Evolutionary conservation across 1,139 yeast species (phyloP).

Genomic region (Yamadazyma triangularis): DNA sequence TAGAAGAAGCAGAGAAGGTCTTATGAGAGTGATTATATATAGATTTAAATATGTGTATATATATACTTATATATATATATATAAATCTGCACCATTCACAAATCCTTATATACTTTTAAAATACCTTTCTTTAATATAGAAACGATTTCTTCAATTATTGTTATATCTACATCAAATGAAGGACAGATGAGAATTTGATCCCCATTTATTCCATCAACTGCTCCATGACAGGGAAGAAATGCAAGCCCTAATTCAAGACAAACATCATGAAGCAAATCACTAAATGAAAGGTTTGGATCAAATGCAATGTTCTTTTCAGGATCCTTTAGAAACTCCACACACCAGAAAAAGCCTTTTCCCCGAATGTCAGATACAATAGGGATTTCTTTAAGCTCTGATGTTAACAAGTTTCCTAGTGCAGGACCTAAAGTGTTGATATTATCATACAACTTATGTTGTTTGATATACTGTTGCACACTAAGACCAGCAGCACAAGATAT

Average conservation of each 20-base stretch:
- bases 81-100: too few species aligned
- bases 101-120: too few species aligned
- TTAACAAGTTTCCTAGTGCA: conserved; percentile 38
- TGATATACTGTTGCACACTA: conserved; percentile 49
- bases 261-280: conserved; percentile 25
- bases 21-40: too few species aligned
- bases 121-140: too few species aligned
- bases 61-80: too few species aligned
- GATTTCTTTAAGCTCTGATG: conserved; percentile 20
- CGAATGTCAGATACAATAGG: conserved; percentile 50
- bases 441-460: conserved; percentile 35
- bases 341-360: conserved; percentile 58
- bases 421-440: conserved; percentile 46
- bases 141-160: too few species aligned
- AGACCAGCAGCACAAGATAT: conserved; percentile 55
- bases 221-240: conserved; percentile 13
- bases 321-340: conserved; percentile 50
- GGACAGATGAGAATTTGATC: conserved; percentile 50
- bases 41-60: too few species aligned
- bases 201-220: conserved; percentile 40
- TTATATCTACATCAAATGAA: too few species aligned
- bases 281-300: conserved; percentile 25
- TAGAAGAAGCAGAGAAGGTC: too few species aligned
- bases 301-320: conserved; percentile 44
- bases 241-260: conserved; percentile 33